Evolutionary conservation across 768 basidiomycete species (phyloP), one percentile per base, ranked within the genome.

Genomic region (Phylloporus sp.): DNA sequence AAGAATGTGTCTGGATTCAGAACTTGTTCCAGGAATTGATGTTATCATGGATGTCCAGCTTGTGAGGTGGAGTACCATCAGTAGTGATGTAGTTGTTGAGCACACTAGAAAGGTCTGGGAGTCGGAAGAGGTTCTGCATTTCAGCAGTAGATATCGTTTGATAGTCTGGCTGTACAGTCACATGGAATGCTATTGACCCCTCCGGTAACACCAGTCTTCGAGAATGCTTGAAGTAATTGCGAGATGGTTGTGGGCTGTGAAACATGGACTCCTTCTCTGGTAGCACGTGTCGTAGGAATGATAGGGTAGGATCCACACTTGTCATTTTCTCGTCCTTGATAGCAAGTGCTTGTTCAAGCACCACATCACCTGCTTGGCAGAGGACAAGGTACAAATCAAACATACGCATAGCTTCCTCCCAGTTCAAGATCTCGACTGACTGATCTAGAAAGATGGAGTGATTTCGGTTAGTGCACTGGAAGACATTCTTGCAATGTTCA

Each of bases 401-500:
- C 15, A 22, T 18, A 3, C 38, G 27, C 2, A 62, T 49, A 4
- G 28, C 18, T 13, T 62, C 59, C 22, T 45, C 32, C 1, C 40
- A 42, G 13, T 57, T 38, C 0, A 64, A 45, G 32, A 45, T 28
- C 5, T 10, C 22, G 2, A 48, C 29, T 31, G 68, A 66, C 36
- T 70, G 61, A 5, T 31, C 5, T 36, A 22, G 13, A 57, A 44
- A 43, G 57, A 10, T 22, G 35, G 65, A 57, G 9, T 41, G 28
- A 6, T 47, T 46, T 43, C 64, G 68, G 6, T 53, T 58, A 0
- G 47, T 47, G 10, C 26, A 16, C 61, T 60, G 9, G 40, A 64
- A 72, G 0, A 53, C 58, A 7, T 52, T 20, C 47, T 72, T 70
- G 6, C 61, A 62, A 16, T 60, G 59, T 9, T 61, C 35, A 12